Base-by-base conservation (phyloP, 2,329 filamentous ascomycete species). In the Venturia pyrina region DNA sequence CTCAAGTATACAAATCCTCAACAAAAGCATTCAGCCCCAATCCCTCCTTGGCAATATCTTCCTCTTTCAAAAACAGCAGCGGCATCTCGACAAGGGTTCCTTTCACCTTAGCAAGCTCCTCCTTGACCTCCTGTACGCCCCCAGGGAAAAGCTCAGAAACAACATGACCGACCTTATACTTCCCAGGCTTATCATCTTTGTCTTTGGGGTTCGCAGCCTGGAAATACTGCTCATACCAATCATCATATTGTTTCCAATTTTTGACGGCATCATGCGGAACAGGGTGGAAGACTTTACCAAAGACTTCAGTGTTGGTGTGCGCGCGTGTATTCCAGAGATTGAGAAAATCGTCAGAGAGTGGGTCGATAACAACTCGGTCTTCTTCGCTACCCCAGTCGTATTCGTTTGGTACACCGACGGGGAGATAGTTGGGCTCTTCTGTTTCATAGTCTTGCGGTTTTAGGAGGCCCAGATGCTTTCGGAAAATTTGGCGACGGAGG, bases 391-490 rank as follows among this genome's bases (percentile, higher is more conserved):
- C 76, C 77, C 46, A 66, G 70, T 82, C 80, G 70, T 82, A 82
- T 10, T 76, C 69, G 68, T 87, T 87, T 6, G 82, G 44, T 0
- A 80, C 75, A 21, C 83, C 83, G 8, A 87, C 80, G 0, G 84
- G 85, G 68, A 83, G 78, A 70, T 78, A 86, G 73, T 87, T 87
- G 34, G 79, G 76, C 63, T 85, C 78, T 15, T 82, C 83, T 7
- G 74, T 78, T 66, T 91, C 84, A 67, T 88, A 81, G 21, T 87
- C 80, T 73, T 97, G 91, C 0, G 89, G 83, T 4, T 84, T 87
- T 11, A 96, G 81, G 10, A 96, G 82, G 56, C 93, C 93, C 1
- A 97, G 84, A 74, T 97, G 93, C 79, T 97, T 96, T 70, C 93
- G 87, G 86, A 91, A 96, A 68, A 97, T 85, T 74, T 92, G 87